phyloP scores from a whole-genome alignment of 352 stramenopile species.

The Plasmopara muralis region DNA sequence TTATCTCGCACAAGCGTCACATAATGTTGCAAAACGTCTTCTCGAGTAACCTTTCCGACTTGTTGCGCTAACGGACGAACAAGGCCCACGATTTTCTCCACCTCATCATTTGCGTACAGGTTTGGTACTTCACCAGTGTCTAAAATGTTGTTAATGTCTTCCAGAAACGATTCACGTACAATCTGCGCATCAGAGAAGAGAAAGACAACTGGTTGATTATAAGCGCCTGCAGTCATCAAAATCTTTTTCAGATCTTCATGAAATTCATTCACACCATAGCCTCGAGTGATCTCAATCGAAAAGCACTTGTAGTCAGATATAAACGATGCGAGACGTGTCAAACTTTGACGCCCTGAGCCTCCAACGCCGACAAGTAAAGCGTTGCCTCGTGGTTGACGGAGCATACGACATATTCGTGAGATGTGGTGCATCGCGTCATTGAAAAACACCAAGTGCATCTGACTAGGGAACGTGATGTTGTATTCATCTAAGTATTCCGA shows the following conservation, averaged over 20 bases:
- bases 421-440: conserved; percentile 93
- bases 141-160: conserved; percentile 94
- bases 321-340: conserved; percentile 87
- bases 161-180: conserved; percentile 89
- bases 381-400: conserved; percentile 89
- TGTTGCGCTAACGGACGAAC: conserved; percentile 74
- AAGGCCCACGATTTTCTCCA: conserved; percentile 85
- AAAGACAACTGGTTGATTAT: conserved; percentile 88
- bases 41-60: conserved; percentile 74
- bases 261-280: conserved; percentile 87
- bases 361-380: conserved; percentile 90
- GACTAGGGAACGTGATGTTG: conserved; percentile 89
- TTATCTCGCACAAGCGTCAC: conserved; percentile 90
- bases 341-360: conserved; percentile 84
- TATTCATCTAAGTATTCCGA: conserved; percentile 92
- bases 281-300: conserved; percentile 90
- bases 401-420: conserved; percentile 87
- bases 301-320: conserved; percentile 90
- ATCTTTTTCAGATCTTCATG: conserved; percentile 91
- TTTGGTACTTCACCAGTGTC: conserved; percentile 93
- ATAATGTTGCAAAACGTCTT: conserved; percentile 84
- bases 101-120: conserved; percentile 87
- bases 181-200: conserved; percentile 93
- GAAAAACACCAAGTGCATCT: conserved; percentile 95
- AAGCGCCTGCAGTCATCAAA: conserved; percentile 80